A percentile compares a stretch with the other conserved stretches of the same genome.
These are phyloP conservation scores for Solanum aculeatissimum DNA, from an alignment of 305 asterid species.

Conservation along the genomic window DNA sequence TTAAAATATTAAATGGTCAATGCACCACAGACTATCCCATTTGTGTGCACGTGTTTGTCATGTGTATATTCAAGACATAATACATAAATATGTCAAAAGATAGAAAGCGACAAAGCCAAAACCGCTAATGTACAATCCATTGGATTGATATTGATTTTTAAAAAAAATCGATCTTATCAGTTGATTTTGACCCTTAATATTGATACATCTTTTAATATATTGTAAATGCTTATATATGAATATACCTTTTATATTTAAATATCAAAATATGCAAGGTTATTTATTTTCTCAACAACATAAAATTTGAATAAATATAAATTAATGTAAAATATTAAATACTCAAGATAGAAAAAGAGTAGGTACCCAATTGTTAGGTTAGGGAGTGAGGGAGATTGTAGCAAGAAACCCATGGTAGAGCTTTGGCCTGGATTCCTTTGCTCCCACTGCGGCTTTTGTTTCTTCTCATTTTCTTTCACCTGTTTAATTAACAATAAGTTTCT, in stretches of 20 bases:
- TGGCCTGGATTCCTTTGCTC: conserved; percentile 11
- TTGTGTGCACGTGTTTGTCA: neutral
- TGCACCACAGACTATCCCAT: neutral
- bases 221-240: too few relatives aligned
- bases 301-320: neutral
- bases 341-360: neutral
- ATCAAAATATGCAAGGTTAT: neutral
- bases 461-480: neutral
- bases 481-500: neutral
- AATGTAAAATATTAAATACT: neutral
- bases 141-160: too few relatives aligned
- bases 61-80: neutral
- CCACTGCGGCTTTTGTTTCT: neutral
- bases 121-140: too few relatives aligned
- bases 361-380: conserved; percentile 30
- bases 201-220: too few relatives aligned
- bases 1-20: neutral
- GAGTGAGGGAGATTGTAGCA: neutral
- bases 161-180: too few relatives aligned
- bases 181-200: too few relatives aligned
- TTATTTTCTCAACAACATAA: neutral
- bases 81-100: too few relatives aligned
- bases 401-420: conserved; percentile 1
- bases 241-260: neutral
- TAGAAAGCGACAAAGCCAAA: too few relatives aligned